These are phyloP conservation scores for Lachancea meyersii DNA, from an alignment of 805 yeast genomes.

Conservation along the genomic window DNA sequence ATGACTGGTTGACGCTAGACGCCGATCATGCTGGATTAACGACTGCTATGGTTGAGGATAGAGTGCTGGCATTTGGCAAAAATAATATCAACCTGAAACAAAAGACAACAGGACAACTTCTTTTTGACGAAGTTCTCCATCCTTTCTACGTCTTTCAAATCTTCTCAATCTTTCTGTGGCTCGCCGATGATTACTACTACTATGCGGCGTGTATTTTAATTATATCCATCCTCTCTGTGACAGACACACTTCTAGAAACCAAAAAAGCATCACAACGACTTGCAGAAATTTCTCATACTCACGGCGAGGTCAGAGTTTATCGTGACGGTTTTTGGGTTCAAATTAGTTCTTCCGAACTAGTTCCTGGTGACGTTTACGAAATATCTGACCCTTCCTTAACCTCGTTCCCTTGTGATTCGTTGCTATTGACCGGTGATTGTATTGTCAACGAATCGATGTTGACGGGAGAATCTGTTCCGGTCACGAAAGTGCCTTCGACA, in stretches of 20 bases:
- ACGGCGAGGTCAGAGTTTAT: conserved; percentile 81
- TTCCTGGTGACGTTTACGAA: conserved; percentile 95
- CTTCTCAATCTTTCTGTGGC: conserved; percentile 87
- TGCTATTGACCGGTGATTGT: conserved; percentile 84
- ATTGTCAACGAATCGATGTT: conserved; percentile 97
- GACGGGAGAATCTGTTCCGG: conserved; percentile 98
- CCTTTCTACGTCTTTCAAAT: conserved; percentile 95
- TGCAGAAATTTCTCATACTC: conserved; percentile 63
- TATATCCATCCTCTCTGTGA: conserved; percentile 75
- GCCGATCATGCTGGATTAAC: conserved; percentile 60
- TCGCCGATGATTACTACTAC: conserved; percentile 85
- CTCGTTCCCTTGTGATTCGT: conserved; percentile 81
- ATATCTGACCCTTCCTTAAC: conserved; percentile 76
- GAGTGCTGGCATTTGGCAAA: conserved; percentile 67
- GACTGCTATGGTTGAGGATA: conserved; percentile 58
- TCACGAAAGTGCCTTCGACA: conserved; percentile 66
- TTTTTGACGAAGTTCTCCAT: conserved; percentile 83
- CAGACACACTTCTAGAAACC: conserved; percentile 82
- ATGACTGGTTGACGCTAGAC: conserved; percentile 60
- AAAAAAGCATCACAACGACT: conserved; percentile 65
- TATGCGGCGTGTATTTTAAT: conserved; percentile 89
- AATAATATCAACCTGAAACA: conserved; percentile 73
- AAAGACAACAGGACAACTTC: conserved; percentile 55
- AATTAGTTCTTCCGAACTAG: conserved; percentile 66
- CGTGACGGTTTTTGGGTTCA: conserved; percentile 92